Evolutionary conservation across 768 basidiomycete species (phyloP), one percentile per base, ranked within the genome.

Genomic region (Boletus vermiculosoides): DNA sequence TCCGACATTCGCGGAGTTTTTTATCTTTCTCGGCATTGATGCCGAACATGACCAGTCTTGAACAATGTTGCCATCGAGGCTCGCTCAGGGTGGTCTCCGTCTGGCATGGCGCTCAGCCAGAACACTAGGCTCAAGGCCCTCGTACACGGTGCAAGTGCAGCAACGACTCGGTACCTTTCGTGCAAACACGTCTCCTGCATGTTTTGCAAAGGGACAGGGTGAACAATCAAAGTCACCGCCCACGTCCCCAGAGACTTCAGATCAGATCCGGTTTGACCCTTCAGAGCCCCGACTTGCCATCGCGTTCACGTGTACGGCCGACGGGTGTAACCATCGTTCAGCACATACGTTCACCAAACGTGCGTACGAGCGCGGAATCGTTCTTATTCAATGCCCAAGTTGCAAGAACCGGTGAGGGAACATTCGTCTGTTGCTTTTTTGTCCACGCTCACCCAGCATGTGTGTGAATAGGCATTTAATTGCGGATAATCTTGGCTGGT

Each of bases 401-500:
- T 99, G 96, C 70, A 85, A 89, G 64, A 92, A 90, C 65, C 77
- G 95, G 90, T 93, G 67, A 52, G 85, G 22, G 22, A 16, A 73
- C 31, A 36, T 37, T 25, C 25, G 18, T 25, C 20, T 31, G 23
- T 44, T 20, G 16, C 36, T 45, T 40, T 18, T 4, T 22, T 9
- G 15, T n/a, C 5, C 4, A 28, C 9, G 22, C 56, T 58, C 34
- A 53, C 30, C 8, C 6, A 42, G 11, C 11, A 8, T 6, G 2
- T 15, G 23, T 25, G 13, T 16, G 23, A 55, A 23, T 58, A 92
- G 90, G 31, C 90, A 92, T 71, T 74, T 94, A 11, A 92, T 94
- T 62, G 94, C 94, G 5, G 94, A 96, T 67, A 87, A 96, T 64
- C 73, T 96, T 13, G 90, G 89, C 1, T 96, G 94, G 94, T 96